Evolutionary conservation across 805 yeast species (phyloP).

Genomic region (Candida pseudofarinosa): DNA sequence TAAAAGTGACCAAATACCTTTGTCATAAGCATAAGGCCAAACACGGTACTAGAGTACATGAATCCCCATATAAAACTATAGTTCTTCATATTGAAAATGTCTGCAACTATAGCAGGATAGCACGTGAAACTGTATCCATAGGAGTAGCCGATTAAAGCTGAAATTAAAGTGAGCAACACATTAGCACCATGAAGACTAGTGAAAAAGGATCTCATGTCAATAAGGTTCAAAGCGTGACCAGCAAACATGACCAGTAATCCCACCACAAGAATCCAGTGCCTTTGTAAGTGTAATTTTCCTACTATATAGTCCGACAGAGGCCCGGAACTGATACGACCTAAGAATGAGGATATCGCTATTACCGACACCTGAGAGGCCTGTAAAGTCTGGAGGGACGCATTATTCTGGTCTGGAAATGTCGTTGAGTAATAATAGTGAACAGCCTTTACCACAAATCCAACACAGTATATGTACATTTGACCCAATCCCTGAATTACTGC

Average conservation of each 20-base stretch:
- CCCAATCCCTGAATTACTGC: conserved; percentile 34
- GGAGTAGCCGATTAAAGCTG: conserved; percentile 28
- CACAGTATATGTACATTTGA: conserved; percentile 34
- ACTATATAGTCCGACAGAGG: conserved; percentile 27
- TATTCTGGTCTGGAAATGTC: not conserved
- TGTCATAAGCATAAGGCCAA: conserved; percentile 29
- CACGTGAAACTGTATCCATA: conserved; percentile 33
- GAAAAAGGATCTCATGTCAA: conserved; percentile 11
- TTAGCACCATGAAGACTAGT: conserved; percentile 12
- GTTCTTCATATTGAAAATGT: conserved; percentile 28
- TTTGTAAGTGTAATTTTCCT: conserved; percentile 18
- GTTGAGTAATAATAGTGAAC: conserved; percentile 17
- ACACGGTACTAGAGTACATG: conserved; percentile 28
- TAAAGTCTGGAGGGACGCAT: conserved; percentile 15
- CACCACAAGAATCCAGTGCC: conserved; percentile 30
- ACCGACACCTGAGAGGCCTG: conserved; percentile 34
- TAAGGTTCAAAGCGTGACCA: conserved; percentile 22
- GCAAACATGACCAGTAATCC: conserved; percentile 26
- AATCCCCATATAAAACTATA: conserved; percentile 33
- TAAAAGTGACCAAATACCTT: conserved; percentile 28
- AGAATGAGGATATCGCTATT: conserved; percentile 25
- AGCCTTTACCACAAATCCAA: conserved; percentile 30
- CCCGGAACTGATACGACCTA: conserved; percentile 29
- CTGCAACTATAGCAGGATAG: conserved; percentile 32
- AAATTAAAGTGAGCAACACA: conserved; percentile 17